Percentiles rank a stretch among this genome's conserved stretches.
These are phyloP conservation scores for Podospora appendiculata DNA, from an alignment of 495 filamentous ascomycete species.

Conservation along the genomic window DNA sequence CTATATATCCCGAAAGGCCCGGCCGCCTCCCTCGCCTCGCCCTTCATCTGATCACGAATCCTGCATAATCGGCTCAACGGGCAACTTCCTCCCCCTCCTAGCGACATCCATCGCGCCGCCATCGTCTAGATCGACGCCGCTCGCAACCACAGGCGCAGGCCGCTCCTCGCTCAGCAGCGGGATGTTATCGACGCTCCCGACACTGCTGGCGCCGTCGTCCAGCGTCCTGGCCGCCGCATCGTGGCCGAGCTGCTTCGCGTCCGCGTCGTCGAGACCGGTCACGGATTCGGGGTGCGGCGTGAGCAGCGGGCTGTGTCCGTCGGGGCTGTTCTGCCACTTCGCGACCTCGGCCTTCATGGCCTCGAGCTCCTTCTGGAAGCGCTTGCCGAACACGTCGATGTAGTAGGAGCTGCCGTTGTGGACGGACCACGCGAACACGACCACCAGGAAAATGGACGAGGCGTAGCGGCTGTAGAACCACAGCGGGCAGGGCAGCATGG, in stretches of 20 bases:
- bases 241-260: conserved; percentile 15
- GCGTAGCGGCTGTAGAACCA: conserved; percentile 91
- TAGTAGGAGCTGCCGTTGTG: conserved; percentile 97
- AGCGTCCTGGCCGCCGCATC: conserved; percentile 3
- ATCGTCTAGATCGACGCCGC: conserved; percentile 36
- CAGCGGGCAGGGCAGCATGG: conserved; percentile 87
- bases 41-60: not conserved
- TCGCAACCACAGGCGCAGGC: conserved; percentile 19
- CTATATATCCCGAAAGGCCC: too few species aligned
- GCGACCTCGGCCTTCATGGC: conserved; percentile 80
- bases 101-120: conserved; percentile 30
- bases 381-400: conserved; percentile 92
- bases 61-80: not conserved
- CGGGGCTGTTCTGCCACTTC: conserved; percentile 68
- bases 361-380: conserved; percentile 95
- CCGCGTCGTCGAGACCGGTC: conserved; percentile 8
- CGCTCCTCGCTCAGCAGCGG: conserved; percentile 45
- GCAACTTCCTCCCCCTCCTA: conserved; percentile 29
- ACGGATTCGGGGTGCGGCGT: conserved; percentile 21
- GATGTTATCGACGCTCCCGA: conserved; percentile 44
- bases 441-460: conserved; percentile 65
- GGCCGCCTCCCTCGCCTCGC: too few species aligned
- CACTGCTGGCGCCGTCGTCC: conserved; percentile 8
- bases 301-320: conserved; percentile 32
- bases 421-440: conserved; percentile 82